Base-by-base conservation (phyloP, 495 filamentous ascomycete species). In the Lepidopterella palustris region DNA sequence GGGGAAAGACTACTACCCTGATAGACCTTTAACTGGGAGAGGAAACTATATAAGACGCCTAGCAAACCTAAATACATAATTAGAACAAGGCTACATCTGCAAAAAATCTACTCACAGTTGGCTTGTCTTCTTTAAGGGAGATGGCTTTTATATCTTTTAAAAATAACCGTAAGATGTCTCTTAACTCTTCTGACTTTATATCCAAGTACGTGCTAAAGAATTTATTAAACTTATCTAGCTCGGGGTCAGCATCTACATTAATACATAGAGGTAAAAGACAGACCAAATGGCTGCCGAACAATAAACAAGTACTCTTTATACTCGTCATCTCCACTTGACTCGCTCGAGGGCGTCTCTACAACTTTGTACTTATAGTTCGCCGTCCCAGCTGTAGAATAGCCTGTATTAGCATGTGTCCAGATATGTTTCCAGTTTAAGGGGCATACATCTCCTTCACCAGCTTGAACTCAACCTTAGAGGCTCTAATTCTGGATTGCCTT, bases 121-220 rank as follows among this genome's bases (percentile, higher is more conserved):
- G 45, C 45, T 49, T 49, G 45, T 49, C 45, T 49, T 49, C 45
- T 23, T 13, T 18, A 49, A 49, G 45, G 45, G 20, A 49, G 45
- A 49, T 26, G 18, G 45, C 45, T 49, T 23, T 15, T 26, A 49
- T 21, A 23, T 23, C 45, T 4, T 49, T 49, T 26, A 49, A 21
- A 13, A 49, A 15, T 21, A 49, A 9, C 45, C 21, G 15, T 49
- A 49, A 49, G 45, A 23, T 23, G 45, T 49, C 45, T 49, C 45
- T 49, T 49, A 49, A 4, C 21, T 49, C 45, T 49, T 21, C 45
- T 49, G 15, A 49, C 3, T 49, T 49, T 26, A 49, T 49, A 21
- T 21, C 15, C 24, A 49, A 23, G 45, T 23, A 49, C 24, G 45
- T 49, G 24, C 45, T 49, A 21, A 15, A 49, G 45, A 11, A 15